Evolutionary conservation across 2,329 filamentous ascomycete genomes (phyloP).

Genomic region (Ophiostoma sp.): DNA sequence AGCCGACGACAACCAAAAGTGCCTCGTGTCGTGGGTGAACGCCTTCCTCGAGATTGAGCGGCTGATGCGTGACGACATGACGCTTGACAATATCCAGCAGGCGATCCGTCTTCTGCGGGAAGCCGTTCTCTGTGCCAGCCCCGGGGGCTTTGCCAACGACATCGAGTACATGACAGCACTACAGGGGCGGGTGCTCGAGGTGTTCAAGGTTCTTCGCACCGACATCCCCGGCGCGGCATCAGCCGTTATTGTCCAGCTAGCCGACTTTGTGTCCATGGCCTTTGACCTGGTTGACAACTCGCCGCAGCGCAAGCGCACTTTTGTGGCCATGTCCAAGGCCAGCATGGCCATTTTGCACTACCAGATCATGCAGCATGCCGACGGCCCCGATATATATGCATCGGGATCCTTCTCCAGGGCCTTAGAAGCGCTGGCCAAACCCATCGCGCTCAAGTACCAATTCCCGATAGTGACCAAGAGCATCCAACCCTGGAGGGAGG

Average conservation of each 20-base stretch:
- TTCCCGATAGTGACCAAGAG: conserved; percentile 68
- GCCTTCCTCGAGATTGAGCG: conserved; percentile 72
- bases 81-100: conserved; percentile 55
- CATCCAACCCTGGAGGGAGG: conserved; percentile 70
- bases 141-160: conserved; percentile 64
- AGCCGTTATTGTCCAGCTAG: conserved; percentile 62
- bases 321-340: conserved; percentile 80
- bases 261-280: conserved; percentile 66
- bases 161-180: conserved; percentile 67
- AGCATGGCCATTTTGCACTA: conserved; percentile 66
- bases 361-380: conserved; percentile 54
- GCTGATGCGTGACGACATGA: conserved; percentile 61
- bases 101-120: conserved; percentile 67
- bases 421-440: conserved; percentile 60
- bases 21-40: conserved; percentile 77
- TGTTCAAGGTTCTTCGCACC: conserved; percentile 61
- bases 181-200: conserved; percentile 63
- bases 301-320: conserved; percentile 59
- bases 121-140: conserved; percentile 65
- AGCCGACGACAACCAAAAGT: conserved; percentile 67
- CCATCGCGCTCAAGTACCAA: conserved; percentile 74
- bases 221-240: conserved; percentile 61
- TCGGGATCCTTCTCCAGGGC: conserved; percentile 61
- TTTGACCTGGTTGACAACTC: conserved; percentile 44
- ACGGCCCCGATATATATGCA: conserved; percentile 62